Conservation (phyloP, 2,329 filamentous ascomycete genomes). For the Trichoderma hamatum region DNA sequence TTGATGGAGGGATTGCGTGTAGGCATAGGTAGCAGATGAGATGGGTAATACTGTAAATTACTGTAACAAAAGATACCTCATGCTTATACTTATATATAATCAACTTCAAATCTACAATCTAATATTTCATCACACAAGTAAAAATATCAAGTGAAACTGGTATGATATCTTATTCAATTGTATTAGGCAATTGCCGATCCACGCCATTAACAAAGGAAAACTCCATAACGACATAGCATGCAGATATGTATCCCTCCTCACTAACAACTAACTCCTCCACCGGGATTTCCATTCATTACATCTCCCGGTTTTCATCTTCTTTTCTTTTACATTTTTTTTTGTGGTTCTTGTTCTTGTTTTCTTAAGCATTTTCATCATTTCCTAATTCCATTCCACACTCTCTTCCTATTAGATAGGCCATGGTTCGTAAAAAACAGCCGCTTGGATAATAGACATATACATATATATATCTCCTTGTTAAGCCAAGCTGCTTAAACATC, state of each 20-base stretch:
- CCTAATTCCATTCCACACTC: neutral
- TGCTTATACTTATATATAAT: neutral
- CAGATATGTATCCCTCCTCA: constrained; percentile 5
- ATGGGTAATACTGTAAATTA: neutral
- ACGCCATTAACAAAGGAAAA: constrained; percentile 1
- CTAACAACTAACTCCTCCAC: neutral
- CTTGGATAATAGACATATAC: constrained; percentile 10
- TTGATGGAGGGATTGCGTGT: neutral
- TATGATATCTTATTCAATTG: constrained; percentile 17
- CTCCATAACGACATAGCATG: constrained; percentile 24
- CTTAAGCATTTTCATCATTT: neutral
- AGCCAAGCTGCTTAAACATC: constrained; percentile 8
- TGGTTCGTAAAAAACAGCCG: constrained; percentile 8
- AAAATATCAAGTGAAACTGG: neutral
- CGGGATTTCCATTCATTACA: neutral
- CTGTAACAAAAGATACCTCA: neutral
- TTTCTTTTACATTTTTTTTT: neutral
- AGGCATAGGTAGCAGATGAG: neutral
- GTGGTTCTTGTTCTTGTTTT: neutral
- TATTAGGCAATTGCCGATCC: constrained; percentile 13
- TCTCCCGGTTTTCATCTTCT: neutral
- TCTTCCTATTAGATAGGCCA: constrained; percentile 13
- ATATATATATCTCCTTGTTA: neutral
- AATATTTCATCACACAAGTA: neutral
- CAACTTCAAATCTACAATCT: neutral